Base-by-base conservation (phyloP, 306 rosid genomes). In the Adenanthera pavonina region DNA sequence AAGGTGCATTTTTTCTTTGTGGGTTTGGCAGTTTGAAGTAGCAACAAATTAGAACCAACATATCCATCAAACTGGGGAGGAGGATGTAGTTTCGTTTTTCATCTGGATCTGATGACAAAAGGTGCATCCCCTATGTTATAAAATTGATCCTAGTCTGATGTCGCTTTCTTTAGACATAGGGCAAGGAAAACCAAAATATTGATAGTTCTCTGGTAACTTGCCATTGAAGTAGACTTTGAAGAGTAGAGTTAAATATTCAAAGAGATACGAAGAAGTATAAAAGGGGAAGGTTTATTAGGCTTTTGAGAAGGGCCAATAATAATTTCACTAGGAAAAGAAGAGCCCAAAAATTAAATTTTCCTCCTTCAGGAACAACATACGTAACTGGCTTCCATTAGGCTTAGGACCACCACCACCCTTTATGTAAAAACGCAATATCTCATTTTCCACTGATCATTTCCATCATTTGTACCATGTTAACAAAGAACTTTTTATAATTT, bases 301-400 rank as follows among this genome's bases (percentile, higher is more conserved):
- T 25, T 25, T 25, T 25, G 30, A 25, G 30, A 25, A 25, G 30
- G 30, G 30, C 30, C 30, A 25, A 25, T 25, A 25, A 25, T 25
- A 25, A 25, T 25, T 25, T 25, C 30, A 25, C 30, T 25, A 25
- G 30, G 30, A 25, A 25, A 25, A 25, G 30, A 25, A 25, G 30
- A 25, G 30, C 30, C 30, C 30, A 25, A 25, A 9, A 77, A 35
- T 80, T 59, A 11, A 73, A 57, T 67, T 46, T 77, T 77, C 59
- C 83, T 46, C 8, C 52, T 77, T 52, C 36, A 3, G 57, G 66
- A 61, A 69, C 72, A 61, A 33, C 83, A 80, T 44, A 14, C 54
- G 59, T 73, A 60, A 80, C 76, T 83, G 83, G 75, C 81, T 68
- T 86, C 81, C 80, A 69, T 75, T 78, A 82, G 71, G 30, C 2